Percentiles rank a stretch among this genome's conserved stretches.
phyloP scores from a whole-genome alignment of 1,284 basidiomycete genomes.

The Wolfiporia cocos region DNA sequence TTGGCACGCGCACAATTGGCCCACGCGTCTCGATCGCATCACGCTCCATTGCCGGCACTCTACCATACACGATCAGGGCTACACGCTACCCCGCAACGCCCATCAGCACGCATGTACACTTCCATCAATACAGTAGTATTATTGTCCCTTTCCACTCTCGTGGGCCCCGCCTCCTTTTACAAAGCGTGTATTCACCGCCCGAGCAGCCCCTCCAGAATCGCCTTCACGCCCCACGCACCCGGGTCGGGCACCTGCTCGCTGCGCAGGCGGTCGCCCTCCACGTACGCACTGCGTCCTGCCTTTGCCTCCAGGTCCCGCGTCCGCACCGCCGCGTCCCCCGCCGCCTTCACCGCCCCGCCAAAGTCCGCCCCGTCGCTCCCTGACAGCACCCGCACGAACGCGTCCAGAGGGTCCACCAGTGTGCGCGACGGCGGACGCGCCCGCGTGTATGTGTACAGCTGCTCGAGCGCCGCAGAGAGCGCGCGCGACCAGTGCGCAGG shows the following conservation, averaged over 20 bases:
- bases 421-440: constrained; percentile 89
- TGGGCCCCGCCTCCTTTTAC: not conserved
- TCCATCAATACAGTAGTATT: too few relatives aligned
- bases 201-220: constrained; percentile 59
- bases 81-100: too few relatives aligned
- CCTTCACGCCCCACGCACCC: constrained; percentile 85
- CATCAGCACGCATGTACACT: too few relatives aligned
- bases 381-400: constrained; percentile 59
- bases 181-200: constrained; percentile 2
- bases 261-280: constrained; percentile 68
- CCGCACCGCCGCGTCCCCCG: constrained; percentile 63
- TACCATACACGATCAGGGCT: too few relatives aligned
- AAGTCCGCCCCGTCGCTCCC: constrained; percentile 35
- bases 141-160: constrained; percentile 3
- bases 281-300: constrained; percentile 87
- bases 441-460: constrained; percentile 83
- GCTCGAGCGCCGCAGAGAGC: constrained; percentile 55
- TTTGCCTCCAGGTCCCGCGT: constrained; percentile 78
- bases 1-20: too few relatives aligned
- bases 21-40: too few relatives aligned
- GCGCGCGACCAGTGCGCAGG: constrained; percentile 59
- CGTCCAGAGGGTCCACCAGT: constrained; percentile 86
- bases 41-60: too few relatives aligned
- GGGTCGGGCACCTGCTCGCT: constrained; percentile 77
- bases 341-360: constrained; percentile 53